These are phyloP conservation scores for Globisporangium polare DNA, from an alignment of 352 stramenopile genomes.

Conservation along the genomic window DNA sequence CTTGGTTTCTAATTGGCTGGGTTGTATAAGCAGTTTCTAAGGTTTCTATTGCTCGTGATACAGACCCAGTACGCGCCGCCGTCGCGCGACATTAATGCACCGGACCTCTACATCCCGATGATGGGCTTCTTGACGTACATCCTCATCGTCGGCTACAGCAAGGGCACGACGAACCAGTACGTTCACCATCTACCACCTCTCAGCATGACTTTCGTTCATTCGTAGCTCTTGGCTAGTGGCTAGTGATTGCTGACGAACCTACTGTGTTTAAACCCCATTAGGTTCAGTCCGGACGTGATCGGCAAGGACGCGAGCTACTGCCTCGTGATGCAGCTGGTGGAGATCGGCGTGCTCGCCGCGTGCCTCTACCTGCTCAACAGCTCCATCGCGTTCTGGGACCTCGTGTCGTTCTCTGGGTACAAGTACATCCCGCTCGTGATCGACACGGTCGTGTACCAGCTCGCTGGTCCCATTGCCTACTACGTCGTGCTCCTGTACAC, in stretches of 20 bases:
- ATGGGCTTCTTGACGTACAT: conserved; percentile 99
- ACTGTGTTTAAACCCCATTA: conserved; percentile 18
- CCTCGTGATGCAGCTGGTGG: conserved; percentile 86
- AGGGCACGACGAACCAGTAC: conserved; percentile 91
- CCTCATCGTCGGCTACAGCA: conserved; percentile 95
- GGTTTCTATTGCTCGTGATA: conserved; percentile 8
- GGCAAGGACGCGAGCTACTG: conserved; percentile 91
- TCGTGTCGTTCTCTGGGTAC: conserved; percentile 98
- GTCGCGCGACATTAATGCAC: conserved; percentile 94
- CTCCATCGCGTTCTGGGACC: conserved; percentile 92
- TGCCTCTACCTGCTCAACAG: conserved; percentile 94
- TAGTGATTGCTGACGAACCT: background rate
- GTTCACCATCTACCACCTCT: conserved; percentile 11
- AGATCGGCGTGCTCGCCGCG: conserved; percentile 92
- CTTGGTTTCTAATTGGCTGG: background rate
- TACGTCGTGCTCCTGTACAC: conserved; percentile 94
- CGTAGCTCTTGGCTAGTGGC: background rate
- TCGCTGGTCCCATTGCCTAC: conserved; percentile 85
- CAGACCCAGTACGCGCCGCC: conserved; percentile 88
- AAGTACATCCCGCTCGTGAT: conserved; percentile 98
- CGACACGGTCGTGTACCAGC: conserved; percentile 90
- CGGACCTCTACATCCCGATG: conserved; percentile 98
- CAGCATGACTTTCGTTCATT: background rate
- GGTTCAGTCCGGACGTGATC: conserved; percentile 97
- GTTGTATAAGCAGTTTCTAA: background rate